These are phyloP conservation scores for Isatis lusitanica DNA, from an alignment of 441 rosid species.

Conservation along the genomic window DNA sequence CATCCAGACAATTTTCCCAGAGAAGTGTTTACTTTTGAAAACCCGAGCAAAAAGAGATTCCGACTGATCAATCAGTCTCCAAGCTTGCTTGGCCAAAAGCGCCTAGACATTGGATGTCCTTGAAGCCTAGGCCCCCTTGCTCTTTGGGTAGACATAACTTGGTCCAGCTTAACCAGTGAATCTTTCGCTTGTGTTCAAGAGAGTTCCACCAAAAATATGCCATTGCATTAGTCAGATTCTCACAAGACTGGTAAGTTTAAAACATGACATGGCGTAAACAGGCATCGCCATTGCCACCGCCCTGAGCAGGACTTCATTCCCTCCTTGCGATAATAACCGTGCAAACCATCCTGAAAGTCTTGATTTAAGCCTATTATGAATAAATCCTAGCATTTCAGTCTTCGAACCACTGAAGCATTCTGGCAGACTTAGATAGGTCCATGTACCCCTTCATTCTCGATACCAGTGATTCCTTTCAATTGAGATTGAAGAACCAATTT, in stretches of 20 bases:
- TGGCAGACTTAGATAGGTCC: background rate
- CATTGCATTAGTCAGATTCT: background rate
- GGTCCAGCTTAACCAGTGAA: background rate
- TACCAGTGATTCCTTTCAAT: background rate
- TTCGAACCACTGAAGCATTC: background rate
- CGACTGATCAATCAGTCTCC: too few relatives aligned
- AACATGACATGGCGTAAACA: background rate
- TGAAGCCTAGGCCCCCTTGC: too few relatives aligned
- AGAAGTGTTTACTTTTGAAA: too few relatives aligned
- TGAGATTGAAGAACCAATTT: too few relatives aligned
- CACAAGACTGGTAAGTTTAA: background rate
- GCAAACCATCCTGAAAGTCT: background rate
- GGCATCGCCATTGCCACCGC: background rate
- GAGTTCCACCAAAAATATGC: background rate
- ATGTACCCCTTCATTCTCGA: background rate
- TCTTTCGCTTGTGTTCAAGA: background rate
- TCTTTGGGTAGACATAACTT: too few relatives aligned
- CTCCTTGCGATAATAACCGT: background rate
- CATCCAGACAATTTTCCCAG: too few relatives aligned
- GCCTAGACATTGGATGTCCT: too few relatives aligned
- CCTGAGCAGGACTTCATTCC: too few relatives aligned
- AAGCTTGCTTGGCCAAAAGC: too few relatives aligned
- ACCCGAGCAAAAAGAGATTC: too few relatives aligned
- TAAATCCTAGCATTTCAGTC: background rate
- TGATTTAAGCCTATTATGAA: too few relatives aligned